phyloP scores from a whole-genome alignment of 1,284 basidiomycete genomes.

The Austroboletus niveus region DNA sequence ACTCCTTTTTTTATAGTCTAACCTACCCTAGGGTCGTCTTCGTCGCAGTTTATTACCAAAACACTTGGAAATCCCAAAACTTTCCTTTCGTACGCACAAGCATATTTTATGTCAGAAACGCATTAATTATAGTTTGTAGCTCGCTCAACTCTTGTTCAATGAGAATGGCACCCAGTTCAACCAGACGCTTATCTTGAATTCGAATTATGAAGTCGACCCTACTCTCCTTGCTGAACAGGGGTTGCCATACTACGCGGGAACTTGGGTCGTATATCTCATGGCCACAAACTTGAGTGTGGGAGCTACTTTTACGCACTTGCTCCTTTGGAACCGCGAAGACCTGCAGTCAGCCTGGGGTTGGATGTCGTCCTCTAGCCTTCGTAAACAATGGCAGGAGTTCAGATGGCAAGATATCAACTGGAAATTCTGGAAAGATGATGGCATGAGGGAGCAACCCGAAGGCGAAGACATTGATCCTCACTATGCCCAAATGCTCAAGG shows the following conservation, averaged over 20 bases:
- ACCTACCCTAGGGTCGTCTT: conserved; percentile 39
- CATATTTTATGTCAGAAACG: neutral
- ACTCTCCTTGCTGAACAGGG: conserved; percentile 43
- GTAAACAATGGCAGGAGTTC: conserved; percentile 25
- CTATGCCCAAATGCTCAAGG: conserved; percentile 54
- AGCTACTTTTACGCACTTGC: conserved; percentile 51
- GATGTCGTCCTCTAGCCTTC: conserved; percentile 30
- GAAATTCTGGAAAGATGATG: conserved; percentile 45
- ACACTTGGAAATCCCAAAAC: conserved; percentile 46
- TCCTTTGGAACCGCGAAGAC: conserved; percentile 51
- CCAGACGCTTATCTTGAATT: conserved; percentile 47
- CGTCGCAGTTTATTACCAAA: conserved; percentile 40
- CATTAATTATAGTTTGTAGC: conserved; percentile 17
- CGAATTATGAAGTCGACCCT: conserved; percentile 47
- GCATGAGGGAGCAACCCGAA: conserved; percentile 31
- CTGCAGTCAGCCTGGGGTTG: conserved; percentile 44
- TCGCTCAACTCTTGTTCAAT: conserved; percentile 53
- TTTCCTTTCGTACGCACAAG: conserved; percentile 46
- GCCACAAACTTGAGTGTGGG: conserved; percentile 35
- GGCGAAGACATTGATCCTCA: conserved; percentile 47
- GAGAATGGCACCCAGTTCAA: conserved; percentile 48
- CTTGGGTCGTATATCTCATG: conserved; percentile 41
- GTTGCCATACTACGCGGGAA: conserved; percentile 35
- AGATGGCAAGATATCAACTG: conserved; percentile 36
- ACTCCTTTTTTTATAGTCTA: neutral